Conservation (phyloP, 2,329 filamentous ascomycete species). For the Paecilomyces formosus region DNA sequence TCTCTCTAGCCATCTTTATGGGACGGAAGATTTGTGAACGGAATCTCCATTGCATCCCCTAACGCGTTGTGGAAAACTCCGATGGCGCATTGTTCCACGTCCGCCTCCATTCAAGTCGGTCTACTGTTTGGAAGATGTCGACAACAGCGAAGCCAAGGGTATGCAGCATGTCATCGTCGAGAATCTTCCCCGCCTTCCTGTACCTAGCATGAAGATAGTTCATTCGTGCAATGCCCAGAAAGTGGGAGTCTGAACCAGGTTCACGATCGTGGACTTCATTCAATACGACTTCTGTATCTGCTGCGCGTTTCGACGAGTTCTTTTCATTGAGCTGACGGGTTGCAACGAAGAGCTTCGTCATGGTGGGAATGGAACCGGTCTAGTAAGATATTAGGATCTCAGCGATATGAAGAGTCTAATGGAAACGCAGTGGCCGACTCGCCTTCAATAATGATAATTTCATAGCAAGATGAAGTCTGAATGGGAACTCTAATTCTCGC, state of each 20-base stretch:
- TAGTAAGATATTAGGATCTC: slow-evolving; percentile 5
- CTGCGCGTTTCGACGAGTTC: slow-evolving; percentile 39
- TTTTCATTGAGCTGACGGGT: slow-evolving; percentile 37
- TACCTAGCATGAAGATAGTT: slow-evolving; percentile 52
- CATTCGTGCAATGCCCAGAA: slow-evolving; percentile 49
- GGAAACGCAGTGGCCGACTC: not conserved
- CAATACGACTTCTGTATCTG: slow-evolving; percentile 40
- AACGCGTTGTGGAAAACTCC: slow-evolving; percentile 55
- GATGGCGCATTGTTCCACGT: slow-evolving; percentile 57
- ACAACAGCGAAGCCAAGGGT: slow-evolving; percentile 52
- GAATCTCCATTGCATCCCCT: slow-evolving; percentile 59
- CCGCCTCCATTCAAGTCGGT: slow-evolving; percentile 60
- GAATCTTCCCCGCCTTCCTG: slow-evolving; percentile 46
- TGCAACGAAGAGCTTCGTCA: slow-evolving; percentile 36
- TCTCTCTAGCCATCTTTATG: slow-evolving; percentile 13
- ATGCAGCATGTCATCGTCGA: slow-evolving; percentile 52
- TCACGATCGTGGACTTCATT: slow-evolving; percentile 31
- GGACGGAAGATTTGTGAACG: slow-evolving; percentile 14
- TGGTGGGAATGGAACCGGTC: slow-evolving; percentile 43
- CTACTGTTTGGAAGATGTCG: slow-evolving; percentile 55
- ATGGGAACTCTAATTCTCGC: slow-evolving; percentile 22
- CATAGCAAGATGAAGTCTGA: slow-evolving; percentile 16
- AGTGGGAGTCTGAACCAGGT: slow-evolving; percentile 27
- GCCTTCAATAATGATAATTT: slow-evolving; percentile 17
- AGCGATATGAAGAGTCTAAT: not conserved